phyloP scores from a whole-genome alignment of 164 flowering plant species.

The Vitis labrusca region DNA sequence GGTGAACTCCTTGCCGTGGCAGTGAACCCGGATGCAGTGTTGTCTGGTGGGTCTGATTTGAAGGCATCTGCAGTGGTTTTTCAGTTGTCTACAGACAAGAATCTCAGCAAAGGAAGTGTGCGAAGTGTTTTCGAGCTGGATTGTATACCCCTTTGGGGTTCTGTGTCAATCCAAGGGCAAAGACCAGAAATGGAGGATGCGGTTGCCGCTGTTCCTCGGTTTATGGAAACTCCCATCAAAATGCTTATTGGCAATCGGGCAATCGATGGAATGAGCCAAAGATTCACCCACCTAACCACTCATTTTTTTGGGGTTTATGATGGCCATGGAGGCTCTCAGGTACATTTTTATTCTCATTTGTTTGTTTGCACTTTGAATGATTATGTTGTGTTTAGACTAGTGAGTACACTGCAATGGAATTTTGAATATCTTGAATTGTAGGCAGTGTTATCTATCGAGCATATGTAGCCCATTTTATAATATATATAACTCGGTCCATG shows the following conservation, averaged over 20 bases:
- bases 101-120: conserved; percentile 16
- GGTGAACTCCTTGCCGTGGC: conserved; percentile 24
- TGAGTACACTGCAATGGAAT: neutral
- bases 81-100: conserved; percentile 26
- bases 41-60: conserved; percentile 12
- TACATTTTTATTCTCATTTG: conserved; percentile 5
- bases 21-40: conserved; percentile 18
- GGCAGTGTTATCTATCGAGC: neutral
- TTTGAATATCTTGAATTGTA: no score
- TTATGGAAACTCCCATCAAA: conserved; percentile 36
- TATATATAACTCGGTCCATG: no score
- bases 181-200: conserved; percentile 58
- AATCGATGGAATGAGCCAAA: conserved; percentile 26
- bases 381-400: neutral
- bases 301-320: conserved; percentile 54
- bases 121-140: conserved; percentile 38
- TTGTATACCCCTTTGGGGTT: conserved; percentile 50
- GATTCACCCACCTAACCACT: conserved; percentile 29
- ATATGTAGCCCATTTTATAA: neutral
- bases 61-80: conserved; percentile 28
- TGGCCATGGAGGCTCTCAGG: conserved; percentile 56
- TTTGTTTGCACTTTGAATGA: neutral
- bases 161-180: conserved; percentile 35
- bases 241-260: conserved; percentile 35
- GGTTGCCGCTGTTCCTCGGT: conserved; percentile 34